Evolutionary conservation across 1,284 basidiomycete species (phyloP).

Genomic region (Pseudozyma hubeiensis): DNA sequence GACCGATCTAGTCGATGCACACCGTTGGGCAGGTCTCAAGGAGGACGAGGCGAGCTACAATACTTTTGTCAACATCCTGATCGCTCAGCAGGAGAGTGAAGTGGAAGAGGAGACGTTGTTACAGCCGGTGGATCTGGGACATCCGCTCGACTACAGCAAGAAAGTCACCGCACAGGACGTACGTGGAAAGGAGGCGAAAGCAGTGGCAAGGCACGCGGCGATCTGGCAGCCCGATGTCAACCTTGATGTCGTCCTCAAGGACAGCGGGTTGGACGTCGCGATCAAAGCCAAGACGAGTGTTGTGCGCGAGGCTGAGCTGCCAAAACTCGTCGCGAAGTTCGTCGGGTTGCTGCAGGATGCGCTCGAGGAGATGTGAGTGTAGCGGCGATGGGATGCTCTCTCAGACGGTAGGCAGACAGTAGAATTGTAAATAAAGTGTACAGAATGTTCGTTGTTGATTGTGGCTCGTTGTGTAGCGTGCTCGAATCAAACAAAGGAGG

Average conservation of each 20-base stretch:
- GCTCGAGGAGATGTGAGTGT: slow-evolving; percentile 14
- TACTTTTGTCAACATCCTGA: slow-evolving; percentile 46
- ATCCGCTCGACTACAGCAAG: slow-evolving; percentile 23
- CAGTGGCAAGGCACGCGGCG: slow-evolving; percentile 5
- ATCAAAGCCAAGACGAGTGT: slow-evolving; percentile 22
- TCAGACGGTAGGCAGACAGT: no score
- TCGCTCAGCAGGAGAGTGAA: slow-evolving; percentile 14
- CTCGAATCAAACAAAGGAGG: no score
- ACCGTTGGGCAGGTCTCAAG: slow-evolving; percentile 23
- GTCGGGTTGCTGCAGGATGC: slow-evolving; percentile 1
- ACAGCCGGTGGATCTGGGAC: slow-evolving; percentile 24
- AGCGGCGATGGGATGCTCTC: no score
- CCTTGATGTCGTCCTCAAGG: slow-evolving; percentile 26
- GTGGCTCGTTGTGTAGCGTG: no score
- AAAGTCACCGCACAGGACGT: neutral
- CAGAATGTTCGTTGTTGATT: no score
- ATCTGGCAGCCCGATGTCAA: slow-evolving; percentile 37
- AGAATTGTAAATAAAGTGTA: no score
- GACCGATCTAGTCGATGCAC: slow-evolving; percentile 34
- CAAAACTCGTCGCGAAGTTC: slow-evolving; percentile 1
- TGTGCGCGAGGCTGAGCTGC: neutral
- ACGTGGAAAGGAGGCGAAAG: neutral
- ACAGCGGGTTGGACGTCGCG: slow-evolving; percentile 15
- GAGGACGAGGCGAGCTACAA: slow-evolving; percentile 38
- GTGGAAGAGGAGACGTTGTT: neutral